Conservation (phyloP, 495 filamentous ascomycete genomes). For the Saxispiralis lemnorum region DNA sequence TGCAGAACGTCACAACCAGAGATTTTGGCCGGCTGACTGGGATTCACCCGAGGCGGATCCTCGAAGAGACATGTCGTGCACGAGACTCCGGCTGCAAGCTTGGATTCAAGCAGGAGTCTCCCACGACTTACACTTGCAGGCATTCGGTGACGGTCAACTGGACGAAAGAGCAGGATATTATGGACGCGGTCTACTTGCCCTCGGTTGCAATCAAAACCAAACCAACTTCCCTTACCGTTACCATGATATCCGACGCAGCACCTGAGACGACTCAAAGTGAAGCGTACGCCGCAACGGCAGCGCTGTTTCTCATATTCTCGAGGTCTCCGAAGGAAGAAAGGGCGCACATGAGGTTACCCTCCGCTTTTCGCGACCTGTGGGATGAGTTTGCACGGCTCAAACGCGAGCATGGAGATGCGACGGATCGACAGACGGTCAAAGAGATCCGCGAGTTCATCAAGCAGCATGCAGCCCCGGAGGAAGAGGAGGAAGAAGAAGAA, state of each 20-base stretch:
- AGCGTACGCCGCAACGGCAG: slow-evolving; percentile 63
- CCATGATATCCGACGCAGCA: slow-evolving; percentile 60
- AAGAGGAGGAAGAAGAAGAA: slow-evolving; percentile 50
- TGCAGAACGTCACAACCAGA: slow-evolving; percentile 37
- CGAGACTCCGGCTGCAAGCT: slow-evolving; percentile 53
- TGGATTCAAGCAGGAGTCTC: slow-evolving; percentile 47
- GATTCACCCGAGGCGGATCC: slow-evolving; percentile 46
- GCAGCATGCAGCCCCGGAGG: slow-evolving; percentile 31
- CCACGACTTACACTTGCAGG: slow-evolving; percentile 52
- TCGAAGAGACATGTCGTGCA: slow-evolving; percentile 77
- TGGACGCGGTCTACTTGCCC: slow-evolving; percentile 26
- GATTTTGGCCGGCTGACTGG: slow-evolving; percentile 73
- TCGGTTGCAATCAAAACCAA: slow-evolving; percentile 29
- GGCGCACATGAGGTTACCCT: slow-evolving; percentile 56
- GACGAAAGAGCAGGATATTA: slow-evolving; percentile 56
- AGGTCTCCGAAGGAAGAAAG: slow-evolving; percentile 71
- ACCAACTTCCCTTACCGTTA: slow-evolving; percentile 34
- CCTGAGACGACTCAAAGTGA: slow-evolving; percentile 68
- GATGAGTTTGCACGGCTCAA: slow-evolving; percentile 52
- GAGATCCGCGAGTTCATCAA: slow-evolving; percentile 44
- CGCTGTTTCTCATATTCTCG: slow-evolving; percentile 62
- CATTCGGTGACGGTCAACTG: slow-evolving; percentile 59
- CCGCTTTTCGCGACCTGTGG: slow-evolving; percentile 73
- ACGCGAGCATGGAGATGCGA: slow-evolving; percentile 47
- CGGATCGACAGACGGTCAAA: slow-evolving; percentile 47